Conservation (phyloP, 1,284 basidiomycete species). For the Sporisorium scitamineum region DNA sequence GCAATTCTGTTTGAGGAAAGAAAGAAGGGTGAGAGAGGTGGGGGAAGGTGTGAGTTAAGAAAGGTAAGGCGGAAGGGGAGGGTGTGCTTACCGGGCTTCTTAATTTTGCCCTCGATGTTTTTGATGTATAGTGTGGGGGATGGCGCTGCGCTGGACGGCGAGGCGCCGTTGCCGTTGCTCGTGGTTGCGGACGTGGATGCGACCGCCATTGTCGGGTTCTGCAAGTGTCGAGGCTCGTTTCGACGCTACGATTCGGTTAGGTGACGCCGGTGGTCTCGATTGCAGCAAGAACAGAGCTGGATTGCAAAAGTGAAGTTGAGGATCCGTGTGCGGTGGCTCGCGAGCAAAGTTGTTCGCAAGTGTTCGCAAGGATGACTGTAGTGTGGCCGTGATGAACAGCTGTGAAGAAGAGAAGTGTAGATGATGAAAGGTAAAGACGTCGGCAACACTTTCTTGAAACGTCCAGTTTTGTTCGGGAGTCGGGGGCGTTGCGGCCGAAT, state of each 20-base stretch:
- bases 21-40: conserved; percentile 11
- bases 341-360: no score
- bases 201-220: conserved; percentile 7
- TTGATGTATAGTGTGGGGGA: conserved; percentile 92
- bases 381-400: no score
- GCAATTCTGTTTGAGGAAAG: conserved; percentile 75
- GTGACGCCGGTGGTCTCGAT: background rate
- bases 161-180: conserved; percentile 3
- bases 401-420: background rate
- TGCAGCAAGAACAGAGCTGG: background rate
- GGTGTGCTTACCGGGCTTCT: conserved; percentile 79
- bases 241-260: no score
- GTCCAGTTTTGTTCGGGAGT: conserved; percentile 9
- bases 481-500: background rate
- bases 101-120: conserved; percentile 92
- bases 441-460: background rate
- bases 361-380: no score
- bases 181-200: conserved; percentile 12
- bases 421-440: background rate
- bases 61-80: background rate
- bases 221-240: background rate
- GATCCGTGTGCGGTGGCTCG: no score
- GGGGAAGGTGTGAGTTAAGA: background rate
- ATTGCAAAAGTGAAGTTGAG: no score
- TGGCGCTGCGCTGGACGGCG: conserved; percentile 70